Evolutionary conservation across 352 stramenopile genomes (phyloP), one percentile per base, ranked within the genome.

Genomic region (Phytopythium montanum): DNA sequence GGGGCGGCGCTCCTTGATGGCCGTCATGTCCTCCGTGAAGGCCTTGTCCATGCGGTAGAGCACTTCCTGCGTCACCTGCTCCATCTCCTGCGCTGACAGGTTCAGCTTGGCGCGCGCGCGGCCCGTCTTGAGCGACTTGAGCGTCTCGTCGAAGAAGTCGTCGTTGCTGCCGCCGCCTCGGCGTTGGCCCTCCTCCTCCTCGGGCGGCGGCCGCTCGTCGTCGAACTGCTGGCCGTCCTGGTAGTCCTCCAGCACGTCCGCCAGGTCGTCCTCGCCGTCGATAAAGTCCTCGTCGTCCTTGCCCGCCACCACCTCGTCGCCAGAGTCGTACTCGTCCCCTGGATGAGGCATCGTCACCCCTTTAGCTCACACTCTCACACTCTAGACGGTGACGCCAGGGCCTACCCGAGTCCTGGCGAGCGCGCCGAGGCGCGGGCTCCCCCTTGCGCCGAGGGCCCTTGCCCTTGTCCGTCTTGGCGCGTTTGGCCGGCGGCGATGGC

Each of bases 41-140:
- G 86, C 86, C 66, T 95, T 95, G 68, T 95, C 86, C 84, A 95
- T 94, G 50, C 80, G 83, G 63, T 92, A 95, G 39, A 95, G 81
- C 62, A 95, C 79, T 45, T 95, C 86, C 68, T 95, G 86, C 5
- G 81, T 88, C 44, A 95, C 78, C 57, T 89, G 79, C 50, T 95
- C 86, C 79, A 91, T 91, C 55, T 95, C 86, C 65, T 95, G 86
- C 33, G 73, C 73, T 44, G 84, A 95, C 56, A 95, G 63, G 46
- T 86, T 81, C 65, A 95, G 75, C 58, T 95, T 95, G 25, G 70
- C 58, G 25, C 83, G 80, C 12, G 70, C 52, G 21, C 86, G 79
- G 19, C 85, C 85, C 18, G 86, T 92, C 73, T 95, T 95, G 33
- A 95, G 80, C 26, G 82, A 90, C 60, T 90, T 86, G 51, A 95